Percentiles rank a stretch among this genome's conserved stretches.
phyloP scores from a whole-genome alignment of 495 filamentous ascomycete genomes.

The Melanomma pulvis-pyrius region DNA sequence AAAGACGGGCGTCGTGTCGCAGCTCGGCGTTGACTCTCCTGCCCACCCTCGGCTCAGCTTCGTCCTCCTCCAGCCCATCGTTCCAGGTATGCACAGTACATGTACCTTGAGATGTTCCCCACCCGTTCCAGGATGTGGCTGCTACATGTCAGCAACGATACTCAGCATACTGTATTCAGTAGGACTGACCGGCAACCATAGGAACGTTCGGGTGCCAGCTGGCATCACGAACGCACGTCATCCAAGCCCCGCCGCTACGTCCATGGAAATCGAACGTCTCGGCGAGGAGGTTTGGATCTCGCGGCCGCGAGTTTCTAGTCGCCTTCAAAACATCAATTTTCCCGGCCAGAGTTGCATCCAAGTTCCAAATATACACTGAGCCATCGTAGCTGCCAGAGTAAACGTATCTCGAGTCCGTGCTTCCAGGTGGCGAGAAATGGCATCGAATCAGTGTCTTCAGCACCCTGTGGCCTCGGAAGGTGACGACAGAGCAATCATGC shows the following conservation, averaged over 20 bases:
- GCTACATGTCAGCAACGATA: constrained; percentile 10
- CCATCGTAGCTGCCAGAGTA: constrained; percentile 90
- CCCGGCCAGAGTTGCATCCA: constrained; percentile 85
- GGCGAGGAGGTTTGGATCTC: constrained; percentile 45
- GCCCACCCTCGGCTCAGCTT: constrained; percentile 65
- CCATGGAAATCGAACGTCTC: constrained; percentile 43
- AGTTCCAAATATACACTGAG: constrained; percentile 85
- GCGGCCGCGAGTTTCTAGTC: constrained; percentile 63
- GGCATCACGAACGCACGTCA: constrained; percentile 86
- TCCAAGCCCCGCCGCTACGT: constrained; percentile 56
- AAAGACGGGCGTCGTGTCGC: constrained; percentile 40
- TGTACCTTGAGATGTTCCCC: constrained; percentile 67
- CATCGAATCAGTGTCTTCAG: constrained; percentile 89
- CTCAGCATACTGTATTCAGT: background rate
- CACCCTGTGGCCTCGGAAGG: constrained; percentile 86
- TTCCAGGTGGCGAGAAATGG: constrained; percentile 89
- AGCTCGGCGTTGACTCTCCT: constrained; percentile 58
- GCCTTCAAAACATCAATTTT: constrained; percentile 75
- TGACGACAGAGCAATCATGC: constrained; percentile 88
- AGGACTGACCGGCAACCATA: constrained; percentile 74
- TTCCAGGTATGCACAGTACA: constrained; percentile 79
- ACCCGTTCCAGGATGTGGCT: constrained; percentile 84
- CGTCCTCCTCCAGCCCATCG: constrained; percentile 63
- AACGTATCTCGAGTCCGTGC: constrained; percentile 89
- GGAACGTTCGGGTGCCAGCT: constrained; percentile 94